These are phyloP conservation scores for Solanum bukasovii DNA, from an alignment of 257 asterid genomes.

Conservation along the genomic window DNA sequence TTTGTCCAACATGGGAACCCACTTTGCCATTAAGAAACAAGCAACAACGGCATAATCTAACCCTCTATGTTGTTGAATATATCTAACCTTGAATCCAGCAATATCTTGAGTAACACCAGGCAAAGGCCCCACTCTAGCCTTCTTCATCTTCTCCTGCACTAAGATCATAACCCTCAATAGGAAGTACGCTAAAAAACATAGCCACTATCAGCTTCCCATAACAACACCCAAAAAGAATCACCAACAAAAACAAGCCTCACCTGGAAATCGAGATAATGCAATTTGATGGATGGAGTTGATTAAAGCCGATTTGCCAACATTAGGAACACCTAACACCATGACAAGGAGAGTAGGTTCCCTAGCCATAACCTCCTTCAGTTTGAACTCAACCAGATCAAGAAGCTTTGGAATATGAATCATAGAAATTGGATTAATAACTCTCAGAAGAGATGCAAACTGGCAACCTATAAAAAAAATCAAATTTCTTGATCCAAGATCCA, in stretches of 20 bases:
- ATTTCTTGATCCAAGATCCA: background rate
- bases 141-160: conserved; percentile 86
- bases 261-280: conserved; percentile 77
- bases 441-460: background rate
- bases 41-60: background rate
- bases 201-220: background rate
- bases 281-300: conserved; percentile 79
- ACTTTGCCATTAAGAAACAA: background rate
- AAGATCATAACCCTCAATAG: conserved; percentile 28
- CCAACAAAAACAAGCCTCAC: conserved; percentile 24
- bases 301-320: conserved; percentile 90
- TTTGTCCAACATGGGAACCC: background rate
- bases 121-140: conserved; percentile 90
- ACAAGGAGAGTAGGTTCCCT: conserved; percentile 93
- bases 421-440: conserved; percentile 4
- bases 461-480: background rate
- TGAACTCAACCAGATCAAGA: conserved; percentile 88
- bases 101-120: conserved; percentile 99
- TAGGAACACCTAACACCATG: conserved; percentile 95
- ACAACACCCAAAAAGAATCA: background rate
- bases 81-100: conserved; percentile 88
- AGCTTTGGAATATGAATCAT: conserved; percentile 38
- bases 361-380: conserved; percentile 65
- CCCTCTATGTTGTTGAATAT: background rate
- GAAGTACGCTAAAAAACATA: background rate